Conservation (phyloP, 176 grass and related monocot genomes). For the Oropetium thomaeum region DNA sequence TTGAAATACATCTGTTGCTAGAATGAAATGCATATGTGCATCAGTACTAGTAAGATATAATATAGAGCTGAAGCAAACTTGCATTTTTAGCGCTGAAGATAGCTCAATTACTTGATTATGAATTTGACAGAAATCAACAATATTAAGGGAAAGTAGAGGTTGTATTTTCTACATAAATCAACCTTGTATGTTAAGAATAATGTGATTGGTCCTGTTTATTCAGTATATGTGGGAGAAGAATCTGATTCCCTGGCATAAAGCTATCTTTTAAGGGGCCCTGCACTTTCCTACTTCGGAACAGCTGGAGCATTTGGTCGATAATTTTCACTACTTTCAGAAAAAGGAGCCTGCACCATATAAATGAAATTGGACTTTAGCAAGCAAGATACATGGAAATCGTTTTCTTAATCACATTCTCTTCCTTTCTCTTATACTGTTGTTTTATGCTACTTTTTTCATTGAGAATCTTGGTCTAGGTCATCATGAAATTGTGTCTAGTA, state of each 20-base stretch:
- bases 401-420: too few species aligned
- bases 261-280: conserved; percentile 29
- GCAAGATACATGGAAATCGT: conserved; percentile 8
- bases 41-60: background rate
- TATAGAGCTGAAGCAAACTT: background rate
- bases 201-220: conserved; percentile 26
- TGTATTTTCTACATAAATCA: too few species aligned
- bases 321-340: conserved; percentile 33
- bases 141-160: background rate
- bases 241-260: conserved; percentile 59
- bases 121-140: background rate
- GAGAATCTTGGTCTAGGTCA: conserved; percentile 8
- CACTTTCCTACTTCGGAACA: conserved; percentile 30
- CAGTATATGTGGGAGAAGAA: conserved; percentile 45
- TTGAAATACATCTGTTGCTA: conserved; percentile 13
- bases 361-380: too few species aligned
- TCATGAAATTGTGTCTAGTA: conserved; percentile 13
- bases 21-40: background rate
- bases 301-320: conserved; percentile 18
- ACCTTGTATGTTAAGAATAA: too few species aligned
- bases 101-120: background rate
- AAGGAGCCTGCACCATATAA: too few species aligned
- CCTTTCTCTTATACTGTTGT: conserved; percentile 26
- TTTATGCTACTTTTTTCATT: conserved; percentile 8
- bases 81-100: conserved; percentile 1